Conservation (phyloP, 2,329 filamentous ascomycete genomes). For the Trichoderma aggressivum region DNA sequence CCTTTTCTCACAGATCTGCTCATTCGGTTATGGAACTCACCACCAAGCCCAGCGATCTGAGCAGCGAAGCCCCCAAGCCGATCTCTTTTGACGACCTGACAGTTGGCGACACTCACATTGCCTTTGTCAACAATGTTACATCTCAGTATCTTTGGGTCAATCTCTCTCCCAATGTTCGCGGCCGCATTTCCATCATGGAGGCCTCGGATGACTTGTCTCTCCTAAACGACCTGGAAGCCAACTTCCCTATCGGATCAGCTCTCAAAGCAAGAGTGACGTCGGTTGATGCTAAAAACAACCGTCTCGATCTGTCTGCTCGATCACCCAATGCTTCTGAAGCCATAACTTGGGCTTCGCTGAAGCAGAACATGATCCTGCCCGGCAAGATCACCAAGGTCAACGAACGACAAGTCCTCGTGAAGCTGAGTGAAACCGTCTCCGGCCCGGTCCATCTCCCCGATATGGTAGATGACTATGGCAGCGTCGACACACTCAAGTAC, state of each 20-base stretch:
- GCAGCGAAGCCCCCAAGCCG: slow-evolving; percentile 43
- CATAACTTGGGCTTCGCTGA: slow-evolving; percentile 68
- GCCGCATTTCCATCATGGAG: slow-evolving; percentile 77
- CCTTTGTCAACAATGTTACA: slow-evolving; percentile 86
- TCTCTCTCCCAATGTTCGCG: slow-evolving; percentile 81
- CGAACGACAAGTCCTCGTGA: slow-evolving; percentile 79
- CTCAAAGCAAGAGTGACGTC: slow-evolving; percentile 74
- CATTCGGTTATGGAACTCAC: slow-evolving; percentile 87
- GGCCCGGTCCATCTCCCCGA: slow-evolving; percentile 81
- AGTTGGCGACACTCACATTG: slow-evolving; percentile 68
- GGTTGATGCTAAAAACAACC: slow-evolving; percentile 69
- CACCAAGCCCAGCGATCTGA: slow-evolving; percentile 66
- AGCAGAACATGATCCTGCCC: slow-evolving; percentile 75
- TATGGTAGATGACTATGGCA: slow-evolving; percentile 78
- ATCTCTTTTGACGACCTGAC: slow-evolving; percentile 71
- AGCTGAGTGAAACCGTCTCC: slow-evolving; percentile 75
- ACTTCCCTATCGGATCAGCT: slow-evolving; percentile 89
- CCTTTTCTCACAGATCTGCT: slow-evolving; percentile 78
- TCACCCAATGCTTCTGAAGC: slow-evolving; percentile 47
- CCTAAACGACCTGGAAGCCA: slow-evolving; percentile 68
- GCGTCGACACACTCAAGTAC: slow-evolving; percentile 71
- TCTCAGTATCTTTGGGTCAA: slow-evolving; percentile 85
- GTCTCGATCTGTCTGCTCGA: slow-evolving; percentile 78
- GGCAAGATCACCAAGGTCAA: slow-evolving; percentile 81
- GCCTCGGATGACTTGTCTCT: slow-evolving; percentile 82